Evolutionary conservation across 352 stramenopile genomes (phyloP).

Genomic region (Phytophthora sp.): DNA sequence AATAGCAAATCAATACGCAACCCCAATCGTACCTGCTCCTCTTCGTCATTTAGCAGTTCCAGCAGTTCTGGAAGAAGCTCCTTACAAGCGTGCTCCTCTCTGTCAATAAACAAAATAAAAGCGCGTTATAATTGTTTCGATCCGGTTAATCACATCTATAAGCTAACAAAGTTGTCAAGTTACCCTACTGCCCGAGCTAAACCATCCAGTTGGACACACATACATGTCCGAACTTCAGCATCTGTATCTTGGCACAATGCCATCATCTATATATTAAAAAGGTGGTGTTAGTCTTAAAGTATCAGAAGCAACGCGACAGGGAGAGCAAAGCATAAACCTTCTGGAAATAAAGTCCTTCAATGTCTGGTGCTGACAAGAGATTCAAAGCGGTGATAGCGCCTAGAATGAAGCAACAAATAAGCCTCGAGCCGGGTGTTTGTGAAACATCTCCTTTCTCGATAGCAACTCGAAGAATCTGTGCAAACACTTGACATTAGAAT

Average conservation of each 20-base stretch:
- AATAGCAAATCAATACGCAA: too few relatives aligned
- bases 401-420: conserved; percentile 80
- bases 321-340: too few relatives aligned
- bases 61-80: conserved; percentile 79
- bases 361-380: conserved; percentile 69
- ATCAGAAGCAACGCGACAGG: background rate
- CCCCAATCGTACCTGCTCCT: conserved; percentile 83
- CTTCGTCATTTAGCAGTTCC: conserved; percentile 83
- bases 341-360: conserved; percentile 82
- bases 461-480: conserved; percentile 80
- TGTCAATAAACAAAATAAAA: too few relatives aligned
- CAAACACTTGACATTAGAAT: too few relatives aligned
- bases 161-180: too few relatives aligned
- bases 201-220: conserved; percentile 84
- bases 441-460: conserved; percentile 88
- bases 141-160: too few relatives aligned
- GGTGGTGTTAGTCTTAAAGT: background rate
- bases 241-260: conserved; percentile 85
- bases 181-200: conserved; percentile 76
- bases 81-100: conserved; percentile 65
- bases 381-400: conserved; percentile 77
- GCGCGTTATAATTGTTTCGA: too few relatives aligned
- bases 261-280: conserved; percentile 75
- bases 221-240: conserved; percentile 80
- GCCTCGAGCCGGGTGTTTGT: conserved; percentile 71